Base-by-base conservation (phyloP, 805 yeast genomes). In the Candida maltosa region DNA sequence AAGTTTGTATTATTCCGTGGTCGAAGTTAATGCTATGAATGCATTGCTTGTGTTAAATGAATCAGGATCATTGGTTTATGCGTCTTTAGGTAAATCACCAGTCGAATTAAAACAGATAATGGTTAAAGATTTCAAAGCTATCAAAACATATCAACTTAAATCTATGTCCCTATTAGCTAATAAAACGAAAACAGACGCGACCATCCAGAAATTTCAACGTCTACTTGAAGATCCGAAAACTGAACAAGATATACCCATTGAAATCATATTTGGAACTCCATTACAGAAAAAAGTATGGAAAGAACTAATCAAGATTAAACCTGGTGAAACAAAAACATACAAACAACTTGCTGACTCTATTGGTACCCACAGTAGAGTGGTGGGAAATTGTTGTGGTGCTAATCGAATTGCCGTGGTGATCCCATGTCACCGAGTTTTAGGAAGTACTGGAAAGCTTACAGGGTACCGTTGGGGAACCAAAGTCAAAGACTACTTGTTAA, bases 341-440 rank as follows among this genome's bases (percentile, higher is more conserved):
- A 40, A 55, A 3, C 42, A 49, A 17, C 35, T 69, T 6, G 70
- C 73, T 2, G 26, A 31, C 6, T 57, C 58, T 2, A 45, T 45
- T 28, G 52, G 60, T 0, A 52, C 42, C 1, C 53, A 62, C 9
- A 52, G 56, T 17, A 49, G 76, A 24, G 70, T 62, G 3, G 56
- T 70, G 5, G 75, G 70, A 0, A 55, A 57, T 26, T 65, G 71
- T 2, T 60, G 69, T 30, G 69, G 63, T 3, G 52, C 62, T 14
- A 70, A 70, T 43, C 53, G 51, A 17, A 43, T 69, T 8, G 65
- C 72, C 2, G 29, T 68, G 4, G 21, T 69, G 4, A 51, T 70
- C 4, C 75, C 76, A 1, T 69, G 75, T 44, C 75, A 70, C 46
- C 47, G 73, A 32, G 66, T 68, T 1, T 27, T 66, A 15, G 54